Evolutionary conservation across 768 basidiomycete species (phyloP).

Genomic region (Boletales sp.): DNA sequence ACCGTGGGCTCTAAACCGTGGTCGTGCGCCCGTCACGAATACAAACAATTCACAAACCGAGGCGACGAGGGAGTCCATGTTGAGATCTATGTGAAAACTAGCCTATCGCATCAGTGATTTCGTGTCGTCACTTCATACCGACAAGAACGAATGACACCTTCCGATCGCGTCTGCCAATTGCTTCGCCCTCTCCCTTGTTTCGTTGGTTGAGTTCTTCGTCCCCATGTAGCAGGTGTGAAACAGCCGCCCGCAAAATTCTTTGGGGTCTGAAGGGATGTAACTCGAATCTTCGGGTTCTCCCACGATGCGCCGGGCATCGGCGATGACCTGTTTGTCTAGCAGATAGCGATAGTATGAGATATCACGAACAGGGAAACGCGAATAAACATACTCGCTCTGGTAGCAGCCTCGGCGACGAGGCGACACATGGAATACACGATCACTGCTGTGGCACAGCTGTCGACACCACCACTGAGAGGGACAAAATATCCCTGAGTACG

Average conservation of each 20-base stretch:
- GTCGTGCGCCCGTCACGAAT: slow-evolving; percentile 71
- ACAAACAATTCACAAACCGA: slow-evolving; percentile 81
- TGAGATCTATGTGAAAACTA: slow-evolving; percentile 92
- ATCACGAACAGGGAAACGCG: neutral
- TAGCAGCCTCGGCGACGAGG: slow-evolving; percentile 77
- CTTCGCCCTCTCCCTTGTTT: slow-evolving; percentile 85
- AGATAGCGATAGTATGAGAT: neutral
- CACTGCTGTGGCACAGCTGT: slow-evolving; percentile 94
- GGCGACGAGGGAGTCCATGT: slow-evolving; percentile 91
- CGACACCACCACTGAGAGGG: slow-evolving; percentile 93
- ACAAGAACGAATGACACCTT: slow-evolving; percentile 46
- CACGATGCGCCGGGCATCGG: slow-evolving; percentile 84
- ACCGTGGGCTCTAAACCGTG: slow-evolving; percentile 82
- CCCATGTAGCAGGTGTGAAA: slow-evolving; percentile 99
- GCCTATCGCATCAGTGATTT: neutral
- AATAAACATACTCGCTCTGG: slow-evolving; percentile 55
- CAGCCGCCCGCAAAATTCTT: slow-evolving; percentile 79
- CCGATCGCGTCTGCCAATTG: slow-evolving; percentile 86
- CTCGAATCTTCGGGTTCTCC: slow-evolving; percentile 79
- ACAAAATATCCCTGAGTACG: slow-evolving; percentile 93
- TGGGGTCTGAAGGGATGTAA: slow-evolving; percentile 84
- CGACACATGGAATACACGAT: slow-evolving; percentile 98
- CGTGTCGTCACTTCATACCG: neutral
- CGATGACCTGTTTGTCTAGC: slow-evolving; percentile 79
- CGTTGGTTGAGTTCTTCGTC: slow-evolving; percentile 88